These are phyloP conservation scores for Sungouiella thailandica DNA, from an alignment of 805 yeast species.

Conservation along the genomic window DNA sequence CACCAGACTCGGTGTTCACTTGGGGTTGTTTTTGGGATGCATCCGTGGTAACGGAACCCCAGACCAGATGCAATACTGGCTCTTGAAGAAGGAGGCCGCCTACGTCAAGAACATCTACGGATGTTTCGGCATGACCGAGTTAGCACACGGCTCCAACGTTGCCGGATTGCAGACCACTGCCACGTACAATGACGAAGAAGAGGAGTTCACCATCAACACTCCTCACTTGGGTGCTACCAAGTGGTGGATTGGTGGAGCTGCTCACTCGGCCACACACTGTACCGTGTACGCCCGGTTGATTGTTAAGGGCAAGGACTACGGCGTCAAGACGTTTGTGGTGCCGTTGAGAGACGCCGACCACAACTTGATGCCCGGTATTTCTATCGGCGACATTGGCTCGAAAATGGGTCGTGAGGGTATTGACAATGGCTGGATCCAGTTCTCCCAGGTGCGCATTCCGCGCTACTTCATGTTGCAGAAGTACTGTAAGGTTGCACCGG, in stretches of 20 bases:
- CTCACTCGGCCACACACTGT: slow-evolving; percentile 86
- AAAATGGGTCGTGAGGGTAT: slow-evolving; percentile 96
- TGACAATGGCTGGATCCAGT: slow-evolving; percentile 97
- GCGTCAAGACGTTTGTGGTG: slow-evolving; percentile 88
- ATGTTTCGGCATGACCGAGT: slow-evolving; percentile 62
- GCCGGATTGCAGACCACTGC: slow-evolving; percentile 94
- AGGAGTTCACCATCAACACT: slow-evolving; percentile 73
- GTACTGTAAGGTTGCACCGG: slow-evolving; percentile 64
- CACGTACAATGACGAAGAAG: slow-evolving; percentile 58
- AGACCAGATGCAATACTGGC: slow-evolving; percentile 82
- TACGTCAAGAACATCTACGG: slow-evolving; percentile 55
- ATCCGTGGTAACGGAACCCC: slow-evolving; percentile 84
- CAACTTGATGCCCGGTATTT: slow-evolving; percentile 70
- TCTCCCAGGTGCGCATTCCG: slow-evolving; percentile 77
- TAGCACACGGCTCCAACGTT: slow-evolving; percentile 72
- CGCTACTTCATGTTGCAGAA: slow-evolving; percentile 77
- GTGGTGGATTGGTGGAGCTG: slow-evolving; percentile 99
- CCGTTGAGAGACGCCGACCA: slow-evolving; percentile 78
- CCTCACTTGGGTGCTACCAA: slow-evolving; percentile 92
- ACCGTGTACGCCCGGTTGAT: slow-evolving; percentile 81
- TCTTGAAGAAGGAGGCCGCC: slow-evolving; percentile 59
- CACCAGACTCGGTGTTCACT: slow-evolving; percentile 83
- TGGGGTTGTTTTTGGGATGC: slow-evolving; percentile 78
- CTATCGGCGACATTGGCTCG: slow-evolving; percentile 88
- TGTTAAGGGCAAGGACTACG: slow-evolving; percentile 80